Evolutionary conservation across 768 basidiomycete species (phyloP), one percentile per base, ranked within the genome.

Genomic region (Mycena venus): DNA sequence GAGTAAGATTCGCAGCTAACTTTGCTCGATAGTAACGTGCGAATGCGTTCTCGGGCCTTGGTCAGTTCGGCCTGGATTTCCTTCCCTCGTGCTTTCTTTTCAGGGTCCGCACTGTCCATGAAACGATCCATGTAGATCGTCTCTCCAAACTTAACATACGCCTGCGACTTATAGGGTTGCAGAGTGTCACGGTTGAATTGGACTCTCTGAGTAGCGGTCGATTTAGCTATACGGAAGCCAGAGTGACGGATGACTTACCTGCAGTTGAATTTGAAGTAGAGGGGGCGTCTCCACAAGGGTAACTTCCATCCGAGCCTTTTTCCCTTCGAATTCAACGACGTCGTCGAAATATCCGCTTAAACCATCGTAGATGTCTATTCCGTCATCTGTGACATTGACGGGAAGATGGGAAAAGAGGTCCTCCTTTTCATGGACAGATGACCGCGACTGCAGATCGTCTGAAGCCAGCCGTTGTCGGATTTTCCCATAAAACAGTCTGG

Each of bases 81-180:
- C 75, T 94, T 95, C 1, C 94, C 92, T 53, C 87, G 88, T 21
- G 88, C 86, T 78, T 92, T 94, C 88, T 95, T 96, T 73, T 88
- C 86, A 0, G 90, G 87, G 78, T 94, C 89, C 3, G 91, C 94
- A 59, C 87, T 90, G 73, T 95, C 94, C 80, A 98, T 86, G 86
- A 97, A 99, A 17, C 98, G 93, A 82, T 98, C 97, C 90, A 99
- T 91, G 79, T 91, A 93, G 17, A 99, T 87, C 12, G 91, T 94
- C 82, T 97, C 95, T 21, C 89, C 92, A 80, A 98, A 98, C 78
- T 93, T 94, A 76, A 99, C 93, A 82, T 96, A 98, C 4, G 96
- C 96, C 80, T 99, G 98, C 7, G 95, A 96, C 83, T 99, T 99
- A 87, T 95, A 96, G 19, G 96, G 93, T 76, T 97, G 95, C 68